phyloP scores from a whole-genome alignment of 352 stramenopile species.

The Pythium myriotylum region DNA sequence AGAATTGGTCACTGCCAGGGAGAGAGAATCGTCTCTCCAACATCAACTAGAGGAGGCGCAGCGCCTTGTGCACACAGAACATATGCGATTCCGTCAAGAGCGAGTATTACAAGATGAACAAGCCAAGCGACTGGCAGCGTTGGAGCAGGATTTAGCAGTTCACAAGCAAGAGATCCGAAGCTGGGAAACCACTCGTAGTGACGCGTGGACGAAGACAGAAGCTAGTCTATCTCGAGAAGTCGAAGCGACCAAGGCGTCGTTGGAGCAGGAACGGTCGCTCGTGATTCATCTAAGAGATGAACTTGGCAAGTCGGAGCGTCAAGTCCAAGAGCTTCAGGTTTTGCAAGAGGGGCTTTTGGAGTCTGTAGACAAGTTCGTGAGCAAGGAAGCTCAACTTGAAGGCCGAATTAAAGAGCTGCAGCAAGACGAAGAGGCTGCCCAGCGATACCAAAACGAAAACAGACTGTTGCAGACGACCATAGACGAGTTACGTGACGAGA shows the following conservation, averaged over 20 bases:
- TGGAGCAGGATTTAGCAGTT: slow-evolving; percentile 28
- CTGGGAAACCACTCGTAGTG: slow-evolving; percentile 15
- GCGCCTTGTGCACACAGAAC: slow-evolving; percentile 35
- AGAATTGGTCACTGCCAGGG: slow-evolving; percentile 22
- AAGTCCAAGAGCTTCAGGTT: slow-evolving; percentile 62
- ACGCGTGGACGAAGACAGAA: slow-evolving; percentile 27
- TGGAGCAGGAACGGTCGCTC: slow-evolving; percentile 11
- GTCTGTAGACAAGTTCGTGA: slow-evolving; percentile 54
- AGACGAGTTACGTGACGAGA: background rate
- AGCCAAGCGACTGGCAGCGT: slow-evolving; percentile 17
- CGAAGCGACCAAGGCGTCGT: slow-evolving; percentile 23
- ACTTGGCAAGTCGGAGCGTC: slow-evolving; percentile 20
- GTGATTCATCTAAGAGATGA: slow-evolving; percentile 14
- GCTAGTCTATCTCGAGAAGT: slow-evolving; percentile 29
- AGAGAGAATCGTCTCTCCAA: slow-evolving; percentile 35
- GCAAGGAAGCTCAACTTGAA: slow-evolving; percentile 32
- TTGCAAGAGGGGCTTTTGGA: slow-evolving; percentile 72
- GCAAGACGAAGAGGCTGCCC: slow-evolving; percentile 13
- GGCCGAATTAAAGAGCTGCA: slow-evolving; percentile 27
- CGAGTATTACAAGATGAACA: slow-evolving; percentile 16
- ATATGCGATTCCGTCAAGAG: slow-evolving; percentile 22
- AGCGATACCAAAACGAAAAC: slow-evolving; percentile 4
- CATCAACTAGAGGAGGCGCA: slow-evolving; percentile 34
- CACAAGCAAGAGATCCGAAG: slow-evolving; percentile 13
- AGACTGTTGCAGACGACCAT: background rate